Evolutionary conservation across 257 asterid species (phyloP), one percentile per base, ranked within the genome.

Genomic region (Linaria vulgaris): DNA sequence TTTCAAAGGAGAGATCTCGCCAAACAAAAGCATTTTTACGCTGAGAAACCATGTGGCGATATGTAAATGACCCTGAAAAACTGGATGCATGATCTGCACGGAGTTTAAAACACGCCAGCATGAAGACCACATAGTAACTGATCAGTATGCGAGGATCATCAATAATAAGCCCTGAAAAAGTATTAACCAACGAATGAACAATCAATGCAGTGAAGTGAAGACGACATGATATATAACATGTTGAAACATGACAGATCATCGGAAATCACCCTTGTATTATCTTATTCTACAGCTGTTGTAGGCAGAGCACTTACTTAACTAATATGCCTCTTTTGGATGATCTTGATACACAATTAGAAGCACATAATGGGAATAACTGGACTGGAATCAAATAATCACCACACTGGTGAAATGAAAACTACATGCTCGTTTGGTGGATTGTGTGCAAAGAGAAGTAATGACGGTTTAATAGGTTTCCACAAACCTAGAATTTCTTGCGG

Each of bases 1-100:
- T 94, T 82, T 90, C 99, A 73, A 94, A 94, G 25, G 97, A 84
- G 46, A 94, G 84, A 76, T 94, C 99, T 73, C 90, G 76, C 99
- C 99, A 94, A 67, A 94, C 96, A 43, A 79, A 87, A 56, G 92
- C 82, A 69, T 87, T 84, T 82, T 81, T 90, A 31, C 88, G 88
- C 82, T 94, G 97, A 68, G 87, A 90, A 75, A 87, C 67, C 95
- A 90, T 79, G 69, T 84, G 80, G 58, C 81, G 88, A 74, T 87
- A 87, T 10, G 96, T 85, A 70, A 76, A 84, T 64, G 91, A 72
- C 74, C 96, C 85, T 37, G 97, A 90, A 69, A 82, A 85, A 68
- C 83, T 74, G 63, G 94, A 75, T 46, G 90, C 77, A 39, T 57
- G 78, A 72, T 94, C 99, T 17, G 99, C 96, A 39, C 92, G 96